Base-by-base conservation (phyloP, 768 basidiomycete genomes). In the Tricholoma furcatifolium region DNA sequence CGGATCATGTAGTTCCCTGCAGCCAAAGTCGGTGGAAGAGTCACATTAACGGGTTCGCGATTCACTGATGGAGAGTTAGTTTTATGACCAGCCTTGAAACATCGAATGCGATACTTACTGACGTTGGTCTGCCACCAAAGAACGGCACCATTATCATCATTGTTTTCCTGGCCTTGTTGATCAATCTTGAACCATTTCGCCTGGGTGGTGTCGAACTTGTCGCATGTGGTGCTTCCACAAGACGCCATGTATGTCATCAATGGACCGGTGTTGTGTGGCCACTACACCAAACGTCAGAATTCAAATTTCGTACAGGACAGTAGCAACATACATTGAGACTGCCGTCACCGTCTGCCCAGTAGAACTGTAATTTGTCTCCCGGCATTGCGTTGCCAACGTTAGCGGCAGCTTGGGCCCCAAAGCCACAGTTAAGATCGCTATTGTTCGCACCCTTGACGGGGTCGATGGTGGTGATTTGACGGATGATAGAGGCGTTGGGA, bases 171-270 rank as follows among this genome's bases (percentile, higher is more conserved):
- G 2, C 80, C 83, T 2, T 72, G 70, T 61, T 85, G 75, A 27
- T 78, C 67, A 51, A 87, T 82, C 75, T 90, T 90, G 79, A 90
- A 88, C 85, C 85, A 91, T 61, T 81, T 73, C 8, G 85, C 84
- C 18, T 73, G 60, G 14, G 76, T 72, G 6, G 80, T 60, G 59
- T 87, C 72, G 67, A 84, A 87, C 60, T 83, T 67, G 61, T 77
- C 76, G 67, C 88, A 89, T 2, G 80, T 67, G 0, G 74, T 72
- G 32, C 68, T 67, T 0, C 79, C 80, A 62, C 89, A 91, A 24
- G 72, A 68, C 2, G 87, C 78, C 79, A 91, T 77, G 63, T 91
- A 91, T 32, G 85, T 88, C 68, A 90, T 70, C 71, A 88, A 71
- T 8, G 87, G 88, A 3, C 87, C 88, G 14, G 71, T 81, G 53